Evolutionary conservation across 169 alveolate species (phyloP), one percentile per base, ranked within the genome.

Genomic region (Plasmodium ovale): DNA sequence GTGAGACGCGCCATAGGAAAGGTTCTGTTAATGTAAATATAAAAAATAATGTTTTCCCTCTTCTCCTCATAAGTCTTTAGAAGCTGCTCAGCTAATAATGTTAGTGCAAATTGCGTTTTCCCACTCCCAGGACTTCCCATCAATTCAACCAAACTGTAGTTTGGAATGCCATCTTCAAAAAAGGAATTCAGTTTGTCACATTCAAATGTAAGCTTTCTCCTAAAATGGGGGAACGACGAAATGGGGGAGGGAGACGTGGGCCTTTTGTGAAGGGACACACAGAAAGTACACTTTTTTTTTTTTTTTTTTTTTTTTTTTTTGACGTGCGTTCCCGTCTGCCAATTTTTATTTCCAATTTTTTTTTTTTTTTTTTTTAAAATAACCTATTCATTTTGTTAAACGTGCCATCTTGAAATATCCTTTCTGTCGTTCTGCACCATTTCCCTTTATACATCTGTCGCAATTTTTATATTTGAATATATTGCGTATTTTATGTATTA

Each of bases 111-210:
- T 51, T 77, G 88, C 14, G 88, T 77, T 37, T 77, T 77, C 0
- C 88, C 88, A 23, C 68, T 77, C 6, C 88, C 88, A 27, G 72
- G 21, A 27, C 14, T n/a, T 54, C 88, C 88, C 27, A 77, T 53
- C 14, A 77, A 23, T 67, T 77, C 88, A 10, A 77, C 58, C 4
- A 77, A 42, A 7, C 88, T 77, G 42, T 77, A 60, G 25, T 77
- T 77, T 35, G 62, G 21, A 5, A 77, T 62, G 4, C 88, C 88
- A 77, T 77, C 62, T 42, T 77, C 88, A 56, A 77, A 77, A 56
- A 77, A 77, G 10, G 7, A 31, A 39, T 77, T 77, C 25, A 77
- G 68, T 35, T 77, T 77, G 21, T 77, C 29, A 53, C 62, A 31
- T 21, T 77, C 73, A 68, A 77, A 77, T 62, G 29, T 29, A 27